Evolutionary conservation across 768 basidiomycete species (phyloP).

Genomic region (Russula vinacea): DNA sequence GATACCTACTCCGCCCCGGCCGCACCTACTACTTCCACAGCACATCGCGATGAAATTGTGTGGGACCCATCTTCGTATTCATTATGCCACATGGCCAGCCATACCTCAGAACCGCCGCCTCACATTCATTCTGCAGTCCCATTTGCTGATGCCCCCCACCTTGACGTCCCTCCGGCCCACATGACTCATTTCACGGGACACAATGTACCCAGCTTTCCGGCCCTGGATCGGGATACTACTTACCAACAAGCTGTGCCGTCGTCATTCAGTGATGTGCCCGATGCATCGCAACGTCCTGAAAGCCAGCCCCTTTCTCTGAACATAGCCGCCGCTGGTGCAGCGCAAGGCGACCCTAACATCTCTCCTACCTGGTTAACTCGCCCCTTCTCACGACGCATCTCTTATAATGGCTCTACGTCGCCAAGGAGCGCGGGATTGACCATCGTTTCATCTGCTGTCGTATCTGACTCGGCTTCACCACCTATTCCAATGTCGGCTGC

Average conservation of each 20-base stretch:
- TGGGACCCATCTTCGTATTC: slow-evolving; percentile 1
- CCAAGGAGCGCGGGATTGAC: background rate
- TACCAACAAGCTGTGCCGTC: background rate
- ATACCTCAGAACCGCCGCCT: background rate
- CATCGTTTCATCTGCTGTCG: background rate
- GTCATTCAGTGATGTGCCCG: background rate
- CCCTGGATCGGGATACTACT: background rate
- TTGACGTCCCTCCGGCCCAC: background rate
- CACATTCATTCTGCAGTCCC: background rate
- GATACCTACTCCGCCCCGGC: background rate
- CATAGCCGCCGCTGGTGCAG: no score
- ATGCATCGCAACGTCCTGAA: background rate
- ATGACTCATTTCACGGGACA: background rate
- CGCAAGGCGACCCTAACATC: background rate
- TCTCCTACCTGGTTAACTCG: background rate
- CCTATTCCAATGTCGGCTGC: background rate
- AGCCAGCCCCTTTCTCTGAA: background rate
- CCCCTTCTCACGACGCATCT: background rate
- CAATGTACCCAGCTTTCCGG: background rate
- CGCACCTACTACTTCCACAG: background rate
- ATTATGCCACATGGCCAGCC: background rate
- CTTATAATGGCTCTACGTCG: background rate
- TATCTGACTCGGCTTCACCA: background rate
- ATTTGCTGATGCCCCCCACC: background rate
- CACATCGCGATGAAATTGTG: background rate